Base-by-base conservation (phyloP, 2,329 filamentous ascomycete species). In the Cordyceps pruinosa region DNA sequence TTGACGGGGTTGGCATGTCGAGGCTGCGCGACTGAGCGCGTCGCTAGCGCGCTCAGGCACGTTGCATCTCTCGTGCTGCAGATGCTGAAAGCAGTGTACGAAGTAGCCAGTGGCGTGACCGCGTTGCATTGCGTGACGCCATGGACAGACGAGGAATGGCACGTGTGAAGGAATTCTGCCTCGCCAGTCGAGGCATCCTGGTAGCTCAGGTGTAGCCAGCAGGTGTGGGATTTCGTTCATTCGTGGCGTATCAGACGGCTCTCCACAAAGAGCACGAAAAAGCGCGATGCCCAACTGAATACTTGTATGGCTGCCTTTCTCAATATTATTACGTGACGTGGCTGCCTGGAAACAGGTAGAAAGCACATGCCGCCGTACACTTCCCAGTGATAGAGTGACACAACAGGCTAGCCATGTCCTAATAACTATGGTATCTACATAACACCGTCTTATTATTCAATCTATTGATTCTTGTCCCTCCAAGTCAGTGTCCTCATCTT, bases 1-100 rank as follows among this genome's bases (percentile, higher is more conserved):
- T 71, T 67, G 75, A 77, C 55, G 75, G 75, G 0, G 60, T 76
- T 21, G 68, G 65, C n/a, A 60, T 76, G 58, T 69, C 70, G 10
- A 67, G 73, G 41, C 63, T 77, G 23, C 51, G 72, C 13, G 73
- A 76, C 58, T 75, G 62, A 63, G 32, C 23, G 47, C 30, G 30
- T 32, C 12, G 30, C 30, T 32, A 13, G 5, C 5, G 19, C 7
- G 44, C 15, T 17, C 25, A 17, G 15, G 6, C n/a, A 23, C 4
- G 25, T 25, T 23, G 10, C 19, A n/a, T 23, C 10, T 23, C 10
- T 19, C n/a, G n/a, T 34, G 46, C 21, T 19, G 37, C 17, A 32
- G n/a, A 28, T 49, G 26, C 15, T 7, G 19, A n/a, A 30, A 30
- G 49, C 13, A 30, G 30, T 5, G 21, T 41, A 51, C 34, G 6